These are phyloP conservation scores for Russula foetens DNA, from an alignment of 768 basidiomycete genomes.

Conservation along the genomic window DNA sequence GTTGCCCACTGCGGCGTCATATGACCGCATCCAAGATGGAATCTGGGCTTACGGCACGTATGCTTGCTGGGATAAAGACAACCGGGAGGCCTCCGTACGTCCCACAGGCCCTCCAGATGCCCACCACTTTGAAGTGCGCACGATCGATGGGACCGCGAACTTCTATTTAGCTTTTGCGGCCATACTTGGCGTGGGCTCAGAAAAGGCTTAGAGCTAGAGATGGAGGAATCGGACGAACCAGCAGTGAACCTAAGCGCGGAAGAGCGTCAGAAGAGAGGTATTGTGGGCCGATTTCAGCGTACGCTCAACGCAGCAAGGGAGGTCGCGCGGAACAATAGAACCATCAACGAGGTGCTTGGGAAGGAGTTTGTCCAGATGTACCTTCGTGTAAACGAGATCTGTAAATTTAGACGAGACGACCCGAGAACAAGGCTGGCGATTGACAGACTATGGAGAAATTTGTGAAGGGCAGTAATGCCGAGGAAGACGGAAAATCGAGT, in stretches of 20 bases:
- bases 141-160: slow-evolving; percentile 56
- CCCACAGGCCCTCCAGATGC: slow-evolving; percentile 38
- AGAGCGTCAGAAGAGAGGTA: slow-evolving; percentile 38
- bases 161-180: slow-evolving; percentile 53
- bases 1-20: slow-evolving; percentile 53
- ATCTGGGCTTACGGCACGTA: slow-evolving; percentile 68
- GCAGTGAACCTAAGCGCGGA: slow-evolving; percentile 39
- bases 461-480: neutral
- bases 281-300: slow-evolving; percentile 45
- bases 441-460: slow-evolving; percentile 13
- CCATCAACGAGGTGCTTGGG: slow-evolving; percentile 37
- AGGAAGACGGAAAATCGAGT: neutral
- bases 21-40: slow-evolving; percentile 54
- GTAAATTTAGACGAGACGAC: neutral
- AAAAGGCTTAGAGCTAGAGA: slow-evolving; percentile 29
- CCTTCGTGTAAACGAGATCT: slow-evolving; percentile 41
- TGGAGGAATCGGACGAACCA: slow-evolving; percentile 30
- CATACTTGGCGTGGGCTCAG: slow-evolving; percentile 49
- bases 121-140: slow-evolving; percentile 56
- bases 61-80: slow-evolving; percentile 59
- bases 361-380: slow-evolving; percentile 39
- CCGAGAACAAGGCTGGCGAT: neutral
- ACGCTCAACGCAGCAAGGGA: slow-evolving; percentile 41
- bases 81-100: slow-evolving; percentile 58
- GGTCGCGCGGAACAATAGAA: slow-evolving; percentile 31